Base-by-base conservation (phyloP, 208 protist genomes). In the Borovskyia barvae region DNA sequence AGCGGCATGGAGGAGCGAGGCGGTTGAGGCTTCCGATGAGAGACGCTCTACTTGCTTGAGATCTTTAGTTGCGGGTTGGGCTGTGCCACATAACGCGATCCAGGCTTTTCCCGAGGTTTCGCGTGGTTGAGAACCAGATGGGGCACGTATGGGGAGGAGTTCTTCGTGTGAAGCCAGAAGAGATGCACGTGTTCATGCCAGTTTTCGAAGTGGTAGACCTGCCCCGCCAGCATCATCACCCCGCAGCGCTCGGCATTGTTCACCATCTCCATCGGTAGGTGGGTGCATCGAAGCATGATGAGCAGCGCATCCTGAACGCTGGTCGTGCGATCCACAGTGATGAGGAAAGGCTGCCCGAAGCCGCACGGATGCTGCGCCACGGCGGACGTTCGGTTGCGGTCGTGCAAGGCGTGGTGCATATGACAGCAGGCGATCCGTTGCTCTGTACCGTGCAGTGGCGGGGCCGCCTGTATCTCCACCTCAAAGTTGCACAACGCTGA, bases 361-460 rank as follows among this genome's bases (percentile, higher is more conserved):
- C 66, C 45, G 29, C n/a, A 3, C 2, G 65, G 57, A 24, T 63
- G 68, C 41, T 36, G 39, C 32, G 70, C 45, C 40, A 20, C 17
- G 2, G 26, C 25, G 14, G 48, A 12, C 24, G n/a, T 42, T 29
- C 20, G 7, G 29, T 30, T 35, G 47, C 63, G 52, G 19, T 69
- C 52, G 20, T 40, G 25, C 7, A 14, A 39, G 29, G 46, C 36
- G 53, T 77, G 69, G 42, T 87, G 53, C 14, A 72, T 83, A 65
- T 89, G 77, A 52, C 80, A 90, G 50, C 81, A 90, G 5, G 81
- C 68, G 46, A 93, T 53, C 28, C 82, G 80, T 43, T 68, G 73
- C 61, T 88, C 57, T 4, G 68, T 66, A 3, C 54, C 55, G 32
- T 63, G 59, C 25, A 89, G 66, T 37, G 77, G 66, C 8, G 50